Evolutionary conservation across 1,284 basidiomycete genomes (phyloP).

Genomic region (Melampsora larici-populina): DNA sequence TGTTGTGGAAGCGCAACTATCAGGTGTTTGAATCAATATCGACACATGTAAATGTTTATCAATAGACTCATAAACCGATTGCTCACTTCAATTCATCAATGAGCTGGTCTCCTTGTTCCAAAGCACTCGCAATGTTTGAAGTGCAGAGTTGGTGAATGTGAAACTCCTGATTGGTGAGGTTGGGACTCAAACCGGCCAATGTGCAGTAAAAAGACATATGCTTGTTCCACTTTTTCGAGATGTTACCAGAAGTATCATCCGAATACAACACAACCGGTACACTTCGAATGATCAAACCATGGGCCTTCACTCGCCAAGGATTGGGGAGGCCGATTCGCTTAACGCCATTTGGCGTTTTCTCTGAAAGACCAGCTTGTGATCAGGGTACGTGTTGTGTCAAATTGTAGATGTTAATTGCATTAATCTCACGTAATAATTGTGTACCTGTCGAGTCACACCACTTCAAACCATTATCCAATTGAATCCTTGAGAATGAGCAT

Average conservation of each 20-base stretch:
- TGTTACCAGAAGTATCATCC: neutral
- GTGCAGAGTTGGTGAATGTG: constrained; percentile 2
- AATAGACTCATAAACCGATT: neutral
- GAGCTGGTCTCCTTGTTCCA: too few relatives aligned
- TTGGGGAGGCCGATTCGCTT: neutral
- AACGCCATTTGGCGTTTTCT: neutral
- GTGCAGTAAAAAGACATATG: constrained; percentile 21
- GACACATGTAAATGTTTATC: too few relatives aligned
- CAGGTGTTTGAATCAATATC: too few relatives aligned
- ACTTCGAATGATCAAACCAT: neutral
- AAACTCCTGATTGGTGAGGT: constrained; percentile 1
- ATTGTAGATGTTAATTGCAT: neutral
- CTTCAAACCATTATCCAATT: neutral
- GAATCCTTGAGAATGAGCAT: neutral
- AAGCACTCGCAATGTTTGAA: neutral
- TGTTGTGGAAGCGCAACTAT: too few relatives aligned
- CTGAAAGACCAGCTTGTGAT: neutral
- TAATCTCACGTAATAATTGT: neutral
- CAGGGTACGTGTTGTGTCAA: neutral
- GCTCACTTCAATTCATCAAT: constrained; percentile 7
- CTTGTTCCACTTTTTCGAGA: constrained; percentile 20
- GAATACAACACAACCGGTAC: neutral
- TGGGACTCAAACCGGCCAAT: neutral
- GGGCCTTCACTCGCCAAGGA: neutral
- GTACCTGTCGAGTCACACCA: neutral